Percentiles rank a stretch among this genome's conserved stretches.
Evolutionary conservation across 306 rosid species (phyloP).

Genomic region (Lathyrus tuberosus): DNA sequence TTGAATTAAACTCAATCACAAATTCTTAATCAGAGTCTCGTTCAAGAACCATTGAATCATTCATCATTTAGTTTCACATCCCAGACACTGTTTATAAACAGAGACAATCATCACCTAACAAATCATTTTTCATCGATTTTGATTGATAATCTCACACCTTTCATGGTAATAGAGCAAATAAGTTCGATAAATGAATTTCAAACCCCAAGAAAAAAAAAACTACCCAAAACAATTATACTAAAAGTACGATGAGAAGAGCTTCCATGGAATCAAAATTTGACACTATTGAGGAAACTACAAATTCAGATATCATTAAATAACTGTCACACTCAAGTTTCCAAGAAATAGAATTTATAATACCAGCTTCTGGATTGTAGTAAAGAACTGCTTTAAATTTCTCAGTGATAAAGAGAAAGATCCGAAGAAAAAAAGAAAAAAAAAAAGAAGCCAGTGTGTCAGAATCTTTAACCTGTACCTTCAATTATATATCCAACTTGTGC

Average conservation of each 20-base stretch:
- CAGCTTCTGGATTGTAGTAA: conserved; percentile 41
- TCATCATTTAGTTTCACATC: no score
- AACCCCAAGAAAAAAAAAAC: not conserved
- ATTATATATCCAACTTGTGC: conserved; percentile 30
- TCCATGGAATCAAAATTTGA: conserved; percentile 48
- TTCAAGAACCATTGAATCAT: no score
- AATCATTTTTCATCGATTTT: no score
- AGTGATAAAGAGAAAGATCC: conserved; percentile 37
- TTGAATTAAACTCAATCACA: no score
- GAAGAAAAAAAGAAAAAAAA: not conserved
- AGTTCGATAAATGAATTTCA: conserved; percentile 22
- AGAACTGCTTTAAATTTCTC: conserved; percentile 36
- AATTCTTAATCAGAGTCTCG: no score
- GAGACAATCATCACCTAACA: no score
- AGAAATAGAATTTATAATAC: conserved; percentile 24
- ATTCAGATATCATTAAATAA: conserved; percentile 38
- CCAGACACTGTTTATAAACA: no score
- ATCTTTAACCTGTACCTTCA: conserved; percentile 27
- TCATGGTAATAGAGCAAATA: not conserved
- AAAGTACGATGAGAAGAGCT: conserved; percentile 32
- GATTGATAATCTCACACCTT: not conserved
- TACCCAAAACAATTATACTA: conserved; percentile 19
- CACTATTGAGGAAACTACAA: conserved; percentile 35
- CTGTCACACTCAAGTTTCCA: conserved; percentile 47
- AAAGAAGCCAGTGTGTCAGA: conserved; percentile 32